These are phyloP conservation scores for Colletotrichum chrysophilum DNA, from an alignment of 2,329 filamentous ascomycete species.

Conservation along the genomic window DNA sequence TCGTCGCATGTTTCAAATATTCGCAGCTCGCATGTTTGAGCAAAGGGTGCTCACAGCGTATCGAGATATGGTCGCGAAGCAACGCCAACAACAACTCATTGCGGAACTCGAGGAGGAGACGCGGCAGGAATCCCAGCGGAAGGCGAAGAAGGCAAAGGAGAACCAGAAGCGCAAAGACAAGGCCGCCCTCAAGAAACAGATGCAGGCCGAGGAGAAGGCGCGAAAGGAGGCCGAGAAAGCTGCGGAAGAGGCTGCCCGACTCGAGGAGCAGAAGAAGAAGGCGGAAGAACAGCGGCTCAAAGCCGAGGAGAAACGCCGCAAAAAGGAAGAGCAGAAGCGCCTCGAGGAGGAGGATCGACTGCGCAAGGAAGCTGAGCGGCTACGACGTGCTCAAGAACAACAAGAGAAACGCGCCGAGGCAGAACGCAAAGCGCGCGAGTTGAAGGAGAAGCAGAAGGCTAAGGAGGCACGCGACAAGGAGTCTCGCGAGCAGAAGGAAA, in stretches of 20 bases:
- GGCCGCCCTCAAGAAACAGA: constrained; percentile 85
- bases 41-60: constrained; percentile 97
- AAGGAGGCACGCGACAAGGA: constrained; percentile 86
- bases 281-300: constrained; percentile 81
- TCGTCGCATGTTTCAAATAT: constrained; percentile 98
- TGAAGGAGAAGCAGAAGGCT: constrained; percentile 72
- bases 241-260: constrained; percentile 79
- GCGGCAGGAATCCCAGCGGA: constrained; percentile 75
- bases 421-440: constrained; percentile 76
- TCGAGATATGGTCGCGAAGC: constrained; percentile 92
- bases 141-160: constrained; percentile 92
- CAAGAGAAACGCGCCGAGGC: constrained; percentile 84
- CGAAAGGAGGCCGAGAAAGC: constrained; percentile 88
- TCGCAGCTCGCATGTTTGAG: constrained; percentile 98
- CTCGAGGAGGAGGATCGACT: constrained; percentile 87
- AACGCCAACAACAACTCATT: constrained; percentile 88
- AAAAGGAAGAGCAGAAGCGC: constrained; percentile 88
- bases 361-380: constrained; percentile 84
- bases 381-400: constrained; percentile 80
- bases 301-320: constrained; percentile 89
- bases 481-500: constrained; percentile 70
- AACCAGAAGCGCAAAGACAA: constrained; percentile 96
- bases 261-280: constrained; percentile 78
- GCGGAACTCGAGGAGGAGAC: constrained; percentile 91
- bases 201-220: constrained; percentile 88